A percentile compares a stretch with the other conserved stretches of the same genome.
phyloP scores from a whole-genome alignment of 2,329 filamentous ascomycete genomes.

The Lachnellula arida region DNA sequence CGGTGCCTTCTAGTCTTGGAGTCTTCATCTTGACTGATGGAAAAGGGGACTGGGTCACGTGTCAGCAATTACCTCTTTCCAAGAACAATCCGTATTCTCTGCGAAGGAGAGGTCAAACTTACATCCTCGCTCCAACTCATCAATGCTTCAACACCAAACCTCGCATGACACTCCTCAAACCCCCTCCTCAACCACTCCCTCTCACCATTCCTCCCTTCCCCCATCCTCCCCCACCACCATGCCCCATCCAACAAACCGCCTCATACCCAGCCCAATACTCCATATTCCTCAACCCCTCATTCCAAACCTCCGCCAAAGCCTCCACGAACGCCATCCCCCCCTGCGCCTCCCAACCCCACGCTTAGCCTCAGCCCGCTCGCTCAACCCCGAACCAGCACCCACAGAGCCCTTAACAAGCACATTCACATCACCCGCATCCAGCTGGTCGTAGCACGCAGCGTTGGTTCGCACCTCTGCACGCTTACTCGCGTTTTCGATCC shows the following conservation, averaged over 20 bases:
- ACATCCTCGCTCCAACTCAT: neutral
- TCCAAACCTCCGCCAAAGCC: neutral
- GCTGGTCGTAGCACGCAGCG: conserved; percentile 2
- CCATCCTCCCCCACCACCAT: neutral
- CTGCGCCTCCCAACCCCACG: neutral
- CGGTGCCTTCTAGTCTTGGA: neutral
- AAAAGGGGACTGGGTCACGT: neutral
- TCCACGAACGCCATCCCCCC: neutral
- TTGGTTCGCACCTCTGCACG: neutral
- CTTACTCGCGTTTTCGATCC: neutral
- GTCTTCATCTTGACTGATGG: neutral
- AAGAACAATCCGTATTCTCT: neutral
- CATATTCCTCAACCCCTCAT: neutral
- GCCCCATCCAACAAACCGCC: neutral
- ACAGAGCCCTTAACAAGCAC: neutral
- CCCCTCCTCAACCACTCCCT: neutral
- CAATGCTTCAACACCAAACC: neutral
- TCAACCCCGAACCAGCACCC: neutral
- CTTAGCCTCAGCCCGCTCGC: neutral
- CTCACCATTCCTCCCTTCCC: neutral
- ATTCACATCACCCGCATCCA: neutral
- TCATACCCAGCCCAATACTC: neutral
- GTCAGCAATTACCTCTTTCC: neutral
- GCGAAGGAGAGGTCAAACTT: neutral
- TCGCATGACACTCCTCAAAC: conserved; percentile 7